Evolutionary conservation across 2,329 filamentous ascomycete genomes (phyloP), one percentile per base, ranked within the genome.

Genomic region (Phaeosphaeriaceae sp.): DNA sequence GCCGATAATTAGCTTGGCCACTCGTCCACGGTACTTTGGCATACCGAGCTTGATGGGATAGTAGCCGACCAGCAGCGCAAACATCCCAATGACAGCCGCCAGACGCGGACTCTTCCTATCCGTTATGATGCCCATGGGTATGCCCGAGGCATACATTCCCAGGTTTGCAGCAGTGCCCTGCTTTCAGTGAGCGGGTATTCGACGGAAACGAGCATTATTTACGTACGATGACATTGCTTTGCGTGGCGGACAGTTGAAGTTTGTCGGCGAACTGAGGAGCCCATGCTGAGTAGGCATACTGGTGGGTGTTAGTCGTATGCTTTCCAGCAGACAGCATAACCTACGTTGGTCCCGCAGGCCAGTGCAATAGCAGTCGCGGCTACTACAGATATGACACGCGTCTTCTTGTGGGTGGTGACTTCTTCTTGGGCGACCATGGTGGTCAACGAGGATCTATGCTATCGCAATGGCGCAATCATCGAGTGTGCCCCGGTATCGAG

Each of bases 211-310:
- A 9, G 17, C 47, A 9, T 49, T 46, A 58, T 11, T 31, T 42
- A 72, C 86, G 75, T 82, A 89, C 93, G 73, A 99, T 93, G 65
- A 98, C 79, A 78, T 99, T 98, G 78, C 88, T 93, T 77, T 97
- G 85, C 2, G 94, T 98, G n/a, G 95, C 90, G 15, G 93, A 93
- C 60, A 98, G 86, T 74, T 90, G 88, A 69, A 99, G 84, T 68
- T 87, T 89, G 71, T 96, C 89, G 50, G 93, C 93, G 74, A 97
- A 97, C 79, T 97, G 93, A 20, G 95, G 95, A 15, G 92, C 93
- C 93, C 95, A 99, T 79, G 94, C 94, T 54, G 93, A 97, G 80
- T 97, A 99, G 74, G 93, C 94, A 86, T 99, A 98, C 92, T 97
- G 73, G 50, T 41, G 51, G 17, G 36, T 51, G 59, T 77, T 57